Evolutionary conservation across 202 grass and related monocot genomes (phyloP).

Genomic region (Elaeis oleifera): DNA sequence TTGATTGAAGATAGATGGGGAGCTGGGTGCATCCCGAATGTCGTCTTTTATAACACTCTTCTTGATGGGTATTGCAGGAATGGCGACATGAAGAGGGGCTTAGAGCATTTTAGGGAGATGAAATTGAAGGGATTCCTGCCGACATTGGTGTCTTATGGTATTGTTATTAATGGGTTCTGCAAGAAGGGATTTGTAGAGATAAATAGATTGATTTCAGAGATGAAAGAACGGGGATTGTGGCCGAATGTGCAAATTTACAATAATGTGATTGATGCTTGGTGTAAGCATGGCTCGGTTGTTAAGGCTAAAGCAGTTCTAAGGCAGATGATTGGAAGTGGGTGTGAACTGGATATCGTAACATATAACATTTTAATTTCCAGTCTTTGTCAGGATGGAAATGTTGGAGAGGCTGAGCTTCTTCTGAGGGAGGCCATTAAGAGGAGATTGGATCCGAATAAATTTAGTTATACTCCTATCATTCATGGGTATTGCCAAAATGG

Average conservation of each 20-base stretch:
- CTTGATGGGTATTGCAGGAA: conserved; percentile 56
- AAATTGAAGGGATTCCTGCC: conserved; percentile 54
- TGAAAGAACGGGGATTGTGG: conserved; percentile 40
- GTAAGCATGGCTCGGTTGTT: conserved; percentile 32
- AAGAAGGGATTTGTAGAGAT: conserved; percentile 41
- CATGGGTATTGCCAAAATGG: conserved; percentile 41
- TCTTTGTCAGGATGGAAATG: conserved; percentile 33
- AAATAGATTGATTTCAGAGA: conserved; percentile 38
- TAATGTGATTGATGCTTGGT: conserved; percentile 40
- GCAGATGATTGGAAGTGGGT: conserved; percentile 43
- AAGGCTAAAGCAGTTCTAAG: conserved; percentile 49
- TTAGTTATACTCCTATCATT: conserved; percentile 63
- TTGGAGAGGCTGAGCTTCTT: conserved; percentile 35
- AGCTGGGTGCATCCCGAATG: conserved; percentile 37
- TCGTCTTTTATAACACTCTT: conserved; percentile 57
- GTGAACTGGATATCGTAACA: conserved; percentile 44
- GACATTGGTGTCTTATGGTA: conserved; percentile 48
- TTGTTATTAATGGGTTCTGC: conserved; percentile 47
- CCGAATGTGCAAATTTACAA: conserved; percentile 67
- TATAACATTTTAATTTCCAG: conserved; percentile 67
- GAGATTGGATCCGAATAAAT: conserved; percentile 45
- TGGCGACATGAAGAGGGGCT: conserved; percentile 31
- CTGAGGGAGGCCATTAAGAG: conserved; percentile 48
- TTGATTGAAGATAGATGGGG: conserved; percentile 73
- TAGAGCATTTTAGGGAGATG: conserved; percentile 51